These are phyloP conservation scores for Metschnikowia vanudenii DNA, from an alignment of 805 yeast genomes.

Conservation along the genomic window DNA sequence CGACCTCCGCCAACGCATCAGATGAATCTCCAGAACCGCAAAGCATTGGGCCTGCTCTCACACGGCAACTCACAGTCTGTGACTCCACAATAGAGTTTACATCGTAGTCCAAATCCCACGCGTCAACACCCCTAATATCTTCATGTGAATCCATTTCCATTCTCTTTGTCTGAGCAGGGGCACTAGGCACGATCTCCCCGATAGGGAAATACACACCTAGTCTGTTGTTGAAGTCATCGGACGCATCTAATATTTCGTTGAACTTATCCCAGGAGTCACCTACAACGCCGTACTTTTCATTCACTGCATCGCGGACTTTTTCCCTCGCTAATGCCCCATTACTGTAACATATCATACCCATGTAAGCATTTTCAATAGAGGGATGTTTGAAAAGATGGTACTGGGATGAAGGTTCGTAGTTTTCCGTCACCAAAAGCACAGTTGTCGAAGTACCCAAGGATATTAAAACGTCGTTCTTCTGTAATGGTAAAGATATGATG, in stretches of 20 bases:
- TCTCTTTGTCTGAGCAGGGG: slow-evolving; percentile 59
- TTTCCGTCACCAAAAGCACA: slow-evolving; percentile 73
- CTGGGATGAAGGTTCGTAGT: slow-evolving; percentile 72
- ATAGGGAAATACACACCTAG: slow-evolving; percentile 83
- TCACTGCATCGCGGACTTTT: slow-evolving; percentile 61
- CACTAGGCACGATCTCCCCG: slow-evolving; percentile 90
- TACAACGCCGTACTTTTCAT: slow-evolving; percentile 38
- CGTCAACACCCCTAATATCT: slow-evolving; percentile 26
- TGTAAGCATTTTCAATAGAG: slow-evolving; percentile 67
- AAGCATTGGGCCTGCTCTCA: slow-evolving; percentile 76
- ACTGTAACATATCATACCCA: slow-evolving; percentile 95
- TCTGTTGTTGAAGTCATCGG: slow-evolving; percentile 38
- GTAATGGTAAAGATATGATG: slow-evolving; percentile 74
- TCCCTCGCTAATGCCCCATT: slow-evolving; percentile 90
- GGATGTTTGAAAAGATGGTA: slow-evolving; percentile 90
- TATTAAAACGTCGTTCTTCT: slow-evolving; percentile 71
- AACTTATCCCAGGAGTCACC: slow-evolving; percentile 59
- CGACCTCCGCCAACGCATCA: slow-evolving; percentile 4
- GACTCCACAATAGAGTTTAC: slow-evolving; percentile 79
- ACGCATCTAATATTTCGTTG: slow-evolving; percentile 48
- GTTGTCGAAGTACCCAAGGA: slow-evolving; percentile 94
- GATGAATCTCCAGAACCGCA: slow-evolving; percentile 25
- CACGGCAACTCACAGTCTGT: slow-evolving; percentile 81
- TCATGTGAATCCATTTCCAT: slow-evolving; percentile 37
- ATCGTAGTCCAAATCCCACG: slow-evolving; percentile 57